These are phyloP conservation scores for Phytophthora pisi DNA, from an alignment of 352 stramenopile species.

Conservation along the genomic window DNA sequence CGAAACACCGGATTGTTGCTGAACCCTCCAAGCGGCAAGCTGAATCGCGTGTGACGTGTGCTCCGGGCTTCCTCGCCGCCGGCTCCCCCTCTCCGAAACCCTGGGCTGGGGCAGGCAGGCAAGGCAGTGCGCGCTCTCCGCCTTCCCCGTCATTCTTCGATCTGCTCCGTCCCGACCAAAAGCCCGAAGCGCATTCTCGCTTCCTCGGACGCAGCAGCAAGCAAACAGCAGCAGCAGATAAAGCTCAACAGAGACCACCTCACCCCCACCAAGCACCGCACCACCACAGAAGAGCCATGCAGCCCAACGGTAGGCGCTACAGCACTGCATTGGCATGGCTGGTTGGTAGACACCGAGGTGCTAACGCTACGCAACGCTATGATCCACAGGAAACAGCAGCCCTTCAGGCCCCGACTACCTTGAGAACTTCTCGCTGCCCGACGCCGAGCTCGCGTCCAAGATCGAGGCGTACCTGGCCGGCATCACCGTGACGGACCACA, in stretches of 20 bases:
- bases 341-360: background rate
- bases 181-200: conserved; percentile 19
- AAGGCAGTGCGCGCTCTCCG: background rate
- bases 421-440: conserved; percentile 24
- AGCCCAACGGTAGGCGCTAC: conserved; percentile 36
- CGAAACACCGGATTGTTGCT: conserved; percentile 47
- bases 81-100: conserved; percentile 34
- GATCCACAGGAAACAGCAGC: conserved; percentile 29
- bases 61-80: conserved; percentile 10
- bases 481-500: conserved; percentile 46
- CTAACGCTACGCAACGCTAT: conserved; percentile 14
- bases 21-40: conserved; percentile 33
- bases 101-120: background rate
- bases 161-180: conserved; percentile 15
- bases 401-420: conserved; percentile 31
- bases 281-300: conserved; percentile 26
- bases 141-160: conserved; percentile 40
- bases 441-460: conserved; percentile 38
- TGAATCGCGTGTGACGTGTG: conserved; percentile 37
- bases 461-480: conserved; percentile 38
- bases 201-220: conserved; percentile 17
- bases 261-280: background rate
- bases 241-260: background rate
- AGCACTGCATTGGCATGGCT: background rate
- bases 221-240: background rate